Percentiles rank a stretch among this genome's conserved stretches.
phyloP scores from a whole-genome alignment of 768 basidiomycete genomes.

The Boletus pseudopeckii region DNA sequence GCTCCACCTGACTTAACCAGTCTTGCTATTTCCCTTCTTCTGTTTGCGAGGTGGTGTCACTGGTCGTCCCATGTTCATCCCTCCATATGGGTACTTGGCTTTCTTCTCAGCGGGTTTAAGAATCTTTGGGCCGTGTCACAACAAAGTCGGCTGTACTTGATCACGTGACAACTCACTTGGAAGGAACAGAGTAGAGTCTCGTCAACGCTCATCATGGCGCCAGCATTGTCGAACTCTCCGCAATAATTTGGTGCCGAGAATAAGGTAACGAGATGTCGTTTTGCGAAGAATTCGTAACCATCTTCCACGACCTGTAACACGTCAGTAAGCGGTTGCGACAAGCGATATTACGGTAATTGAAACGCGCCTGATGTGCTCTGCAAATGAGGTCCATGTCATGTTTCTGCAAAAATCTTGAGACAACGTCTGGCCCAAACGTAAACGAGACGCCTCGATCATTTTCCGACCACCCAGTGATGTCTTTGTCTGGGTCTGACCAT shows the following conservation, averaged over 20 bases:
- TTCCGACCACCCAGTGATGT: conserved; percentile 99
- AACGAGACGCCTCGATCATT: conserved; percentile 99
- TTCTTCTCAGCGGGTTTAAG: conserved; percentile 99
- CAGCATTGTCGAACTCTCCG: conserved; percentile 98
- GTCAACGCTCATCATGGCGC: conserved; percentile 99
- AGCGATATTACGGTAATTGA: conserved; percentile 10
- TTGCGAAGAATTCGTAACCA: conserved; percentile 98
- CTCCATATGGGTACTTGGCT: conserved; percentile 86
- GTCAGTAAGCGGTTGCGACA: conserved; percentile 1
- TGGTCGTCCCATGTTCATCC: conserved; percentile 81
- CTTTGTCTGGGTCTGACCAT: conserved; percentile 99
- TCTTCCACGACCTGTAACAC: conserved; percentile 86
- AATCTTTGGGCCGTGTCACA: conserved; percentile 52
- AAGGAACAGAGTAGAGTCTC: conserved; percentile 97
- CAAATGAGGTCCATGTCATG: conserved; percentile 99
- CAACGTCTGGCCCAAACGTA: conserved; percentile 98
- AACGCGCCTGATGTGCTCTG: conserved; percentile 89
- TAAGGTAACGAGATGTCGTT: conserved; percentile 92
- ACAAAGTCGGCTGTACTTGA: not conserved
- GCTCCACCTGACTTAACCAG: conserved; percentile 35
- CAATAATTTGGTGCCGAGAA: conserved; percentile 97
- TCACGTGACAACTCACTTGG: conserved; percentile 60
- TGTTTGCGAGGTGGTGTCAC: conserved; percentile 96
- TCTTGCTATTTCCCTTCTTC: conserved; percentile 93
- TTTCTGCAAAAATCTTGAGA: conserved; percentile 96